Evolutionary conservation across 225 moss, liverwort and hornwort species (phyloP).

Genomic region (Polytrichum commune): DNA sequence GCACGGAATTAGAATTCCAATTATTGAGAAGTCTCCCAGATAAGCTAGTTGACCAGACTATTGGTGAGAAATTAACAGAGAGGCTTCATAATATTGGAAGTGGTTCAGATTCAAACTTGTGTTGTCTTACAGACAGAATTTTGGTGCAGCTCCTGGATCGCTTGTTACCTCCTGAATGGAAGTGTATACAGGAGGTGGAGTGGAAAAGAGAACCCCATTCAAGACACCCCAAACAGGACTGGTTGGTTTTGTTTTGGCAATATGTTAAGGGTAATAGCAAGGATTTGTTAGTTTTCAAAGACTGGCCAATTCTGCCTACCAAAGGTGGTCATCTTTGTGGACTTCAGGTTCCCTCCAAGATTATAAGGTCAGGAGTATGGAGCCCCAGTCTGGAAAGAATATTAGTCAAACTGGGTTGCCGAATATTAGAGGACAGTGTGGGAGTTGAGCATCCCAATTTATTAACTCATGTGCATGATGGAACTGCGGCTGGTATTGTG

Average conservation of each 20-base stretch:
- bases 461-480: conserved; percentile 63
- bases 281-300: conserved; percentile 58
- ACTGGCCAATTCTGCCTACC: conserved; percentile 79
- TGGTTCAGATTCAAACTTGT: conserved; percentile 55
- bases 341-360: conserved; percentile 46
- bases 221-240: conserved; percentile 64
- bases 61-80: conserved; percentile 40
- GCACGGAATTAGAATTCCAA: conserved; percentile 51
- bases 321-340: conserved; percentile 52
- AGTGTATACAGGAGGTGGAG: conserved; percentile 58
- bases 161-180: conserved; percentile 74
- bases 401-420: conserved; percentile 60
- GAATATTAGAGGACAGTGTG: conserved; percentile 51
- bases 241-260: conserved; percentile 65
- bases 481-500: conserved; percentile 61
- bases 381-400: conserved; percentile 51
- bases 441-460: conserved; percentile 61
- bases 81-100: conserved; percentile 64
- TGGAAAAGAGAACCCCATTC: conserved; percentile 60
- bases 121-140: conserved; percentile 40
- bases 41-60: conserved; percentile 50
- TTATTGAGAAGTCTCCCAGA: conserved; percentile 53
- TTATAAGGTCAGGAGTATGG: conserved; percentile 60
- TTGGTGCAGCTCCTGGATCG: conserved; percentile 49
- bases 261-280: conserved; percentile 60